These are phyloP conservation scores for Aristolochia californica DNA, from an alignment of 164 flowering plant species.

Conservation along the genomic window DNA sequence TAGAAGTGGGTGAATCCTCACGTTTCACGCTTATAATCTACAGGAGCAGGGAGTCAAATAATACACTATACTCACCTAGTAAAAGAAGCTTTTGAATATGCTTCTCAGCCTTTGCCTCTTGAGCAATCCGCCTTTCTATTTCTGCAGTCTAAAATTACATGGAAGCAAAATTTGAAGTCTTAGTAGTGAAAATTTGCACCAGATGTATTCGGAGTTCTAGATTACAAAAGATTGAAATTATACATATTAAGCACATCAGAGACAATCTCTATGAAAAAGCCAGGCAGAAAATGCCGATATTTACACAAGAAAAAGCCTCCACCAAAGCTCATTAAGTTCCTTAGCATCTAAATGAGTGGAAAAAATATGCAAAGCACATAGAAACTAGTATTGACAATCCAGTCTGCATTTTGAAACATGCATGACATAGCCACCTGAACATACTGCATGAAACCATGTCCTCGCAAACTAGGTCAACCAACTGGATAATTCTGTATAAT, in stretches of 20 bases:
- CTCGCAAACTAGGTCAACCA: too few relatives aligned
- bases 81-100: conserved; percentile 89
- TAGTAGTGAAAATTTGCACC: background rate
- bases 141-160: conserved; percentile 62
- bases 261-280: background rate
- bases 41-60: too few relatives aligned
- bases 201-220: background rate
- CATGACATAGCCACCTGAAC: too few relatives aligned
- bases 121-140: conserved; percentile 90
- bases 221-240: background rate
- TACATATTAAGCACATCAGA: background rate
- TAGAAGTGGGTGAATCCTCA: too few relatives aligned
- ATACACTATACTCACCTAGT: conserved; percentile 43
- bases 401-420: too few relatives aligned
- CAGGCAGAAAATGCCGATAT: background rate
- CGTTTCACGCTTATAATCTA: too few relatives aligned
- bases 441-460: too few relatives aligned
- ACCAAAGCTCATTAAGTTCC: background rate
- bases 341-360: too few relatives aligned
- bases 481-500: too few relatives aligned
- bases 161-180: conserved; percentile 1
- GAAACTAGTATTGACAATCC: too few relatives aligned
- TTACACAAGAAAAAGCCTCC: background rate
- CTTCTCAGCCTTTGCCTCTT: conserved; percentile 87
- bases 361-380: too few relatives aligned